Percentiles rank a stretch among this genome's conserved stretches.
These are phyloP conservation scores for Medicago ruthenica DNA, from an alignment of 306 rosid genomes.

Conservation along the genomic window DNA sequence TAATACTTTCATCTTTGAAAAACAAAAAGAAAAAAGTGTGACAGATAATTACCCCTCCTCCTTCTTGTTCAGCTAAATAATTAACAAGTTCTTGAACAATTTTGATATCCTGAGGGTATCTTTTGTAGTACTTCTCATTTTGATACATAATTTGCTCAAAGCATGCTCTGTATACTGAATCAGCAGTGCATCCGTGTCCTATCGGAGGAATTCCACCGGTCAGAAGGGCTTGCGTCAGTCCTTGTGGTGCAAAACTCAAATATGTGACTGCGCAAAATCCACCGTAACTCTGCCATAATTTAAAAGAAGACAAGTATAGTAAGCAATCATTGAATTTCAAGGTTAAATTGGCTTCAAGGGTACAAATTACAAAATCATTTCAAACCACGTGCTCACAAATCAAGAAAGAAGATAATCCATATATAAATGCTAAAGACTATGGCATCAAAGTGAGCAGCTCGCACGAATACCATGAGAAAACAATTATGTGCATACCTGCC, in stretches of 20 bases:
- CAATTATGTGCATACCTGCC: slow-evolving; percentile 71
- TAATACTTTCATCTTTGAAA: slow-evolving; percentile 35
- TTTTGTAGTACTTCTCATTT: slow-evolving; percentile 90
- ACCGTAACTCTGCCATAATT: slow-evolving; percentile 75
- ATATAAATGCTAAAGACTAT: background rate
- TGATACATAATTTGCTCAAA: slow-evolving; percentile 68
- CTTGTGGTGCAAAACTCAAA: slow-evolving; percentile 92
- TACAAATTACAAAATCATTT: slow-evolving; percentile 22
- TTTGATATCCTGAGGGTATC: slow-evolving; percentile 88
- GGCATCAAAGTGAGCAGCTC: slow-evolving; percentile 33
- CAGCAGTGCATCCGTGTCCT: slow-evolving; percentile 81
- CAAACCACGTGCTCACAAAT: slow-evolving; percentile 33
- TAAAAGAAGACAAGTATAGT: slow-evolving; percentile 13
- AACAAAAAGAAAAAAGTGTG: slow-evolving; percentile 42
- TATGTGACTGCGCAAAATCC: slow-evolving; percentile 95
- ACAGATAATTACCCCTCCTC: slow-evolving; percentile 73
- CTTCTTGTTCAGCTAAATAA: slow-evolving; percentile 71
- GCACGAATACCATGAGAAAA: slow-evolving; percentile 35
- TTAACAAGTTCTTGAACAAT: slow-evolving; percentile 77
- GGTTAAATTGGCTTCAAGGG: slow-evolving; percentile 33
- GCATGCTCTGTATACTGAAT: slow-evolving; percentile 75
- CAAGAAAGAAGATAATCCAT: slow-evolving; percentile 19
- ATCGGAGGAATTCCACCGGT: slow-evolving; percentile 97
- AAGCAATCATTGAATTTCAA: slow-evolving; percentile 40
- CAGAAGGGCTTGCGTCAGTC: slow-evolving; percentile 80